These are phyloP conservation scores for Euphorbia corollata DNA, from an alignment of 441 rosid genomes.

Conservation along the genomic window DNA sequence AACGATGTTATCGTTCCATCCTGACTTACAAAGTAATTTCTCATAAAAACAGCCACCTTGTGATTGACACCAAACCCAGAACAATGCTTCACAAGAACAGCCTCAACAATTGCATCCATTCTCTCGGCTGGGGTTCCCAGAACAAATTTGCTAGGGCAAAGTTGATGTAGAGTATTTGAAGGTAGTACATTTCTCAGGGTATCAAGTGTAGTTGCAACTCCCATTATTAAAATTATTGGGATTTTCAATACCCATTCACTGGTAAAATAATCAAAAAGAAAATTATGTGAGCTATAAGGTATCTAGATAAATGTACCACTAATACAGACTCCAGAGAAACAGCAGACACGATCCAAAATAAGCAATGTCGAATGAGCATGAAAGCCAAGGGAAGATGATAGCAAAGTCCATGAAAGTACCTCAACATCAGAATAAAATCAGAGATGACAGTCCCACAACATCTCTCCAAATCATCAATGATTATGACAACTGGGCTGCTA, in stretches of 20 bases:
- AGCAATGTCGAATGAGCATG: background rate
- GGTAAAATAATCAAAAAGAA: slow-evolving; percentile 18
- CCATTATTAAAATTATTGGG: slow-evolving; percentile 70
- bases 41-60: slow-evolving; percentile 62
- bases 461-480: slow-evolving; percentile 72
- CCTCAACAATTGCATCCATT: slow-evolving; percentile 77
- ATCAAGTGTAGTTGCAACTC: slow-evolving; percentile 82
- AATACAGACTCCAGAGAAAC: background rate
- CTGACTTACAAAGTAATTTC: slow-evolving; percentile 64
- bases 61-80: slow-evolving; percentile 71
- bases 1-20: slow-evolving; percentile 89
- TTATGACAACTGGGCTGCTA: slow-evolving; percentile 51
- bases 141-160: slow-evolving; percentile 60
- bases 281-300: slow-evolving; percentile 3
- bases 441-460: slow-evolving; percentile 76
- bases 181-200: slow-evolving; percentile 54
- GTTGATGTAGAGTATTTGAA: slow-evolving; percentile 51
- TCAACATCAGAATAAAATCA: slow-evolving; percentile 65
- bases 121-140: slow-evolving; percentile 69
- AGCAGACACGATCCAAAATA: background rate
- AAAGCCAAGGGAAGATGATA: background rate
- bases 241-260: slow-evolving; percentile 87
- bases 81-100: slow-evolving; percentile 65
- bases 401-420: slow-evolving; percentile 35
- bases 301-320: background rate